Evolutionary conservation across 768 basidiomycete species (phyloP), one percentile per base, ranked within the genome.

Genomic region (Hericium erinaceus): DNA sequence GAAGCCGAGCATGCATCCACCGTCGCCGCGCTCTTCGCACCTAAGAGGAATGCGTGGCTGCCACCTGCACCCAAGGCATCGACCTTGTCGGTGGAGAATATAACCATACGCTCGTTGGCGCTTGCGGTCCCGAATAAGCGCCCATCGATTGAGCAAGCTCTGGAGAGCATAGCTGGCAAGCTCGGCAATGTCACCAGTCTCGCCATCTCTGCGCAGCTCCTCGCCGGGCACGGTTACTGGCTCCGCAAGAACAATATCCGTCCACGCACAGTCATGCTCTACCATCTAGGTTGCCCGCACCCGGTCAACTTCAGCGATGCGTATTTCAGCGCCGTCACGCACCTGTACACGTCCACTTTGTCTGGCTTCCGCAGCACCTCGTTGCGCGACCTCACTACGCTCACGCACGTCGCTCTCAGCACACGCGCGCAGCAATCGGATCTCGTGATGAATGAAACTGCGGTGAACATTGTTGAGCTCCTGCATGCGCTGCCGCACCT

Each of bases 151-250:
- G 62, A 63, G 38, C 49, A 28, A 0, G 54, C 62, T 9, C 51
- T 63, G 18, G 62, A 52, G 11, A 46, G 49, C 53, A 50, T 58
- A 4, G 60, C 56, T 0, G 60, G 57, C 9, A 15, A 8, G 2
- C 53, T 63, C 44, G 33, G 52, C 20, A 52, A 57, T 7, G 39
- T 63, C 5, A 37, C 52, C 20, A 55, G 59, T 40, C 58, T 63
- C 10, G 62, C 62, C 1, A 51, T 63, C 11, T 56, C 62, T 10
- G 62, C 62, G 4, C 62, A 60, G 6, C 60, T 63, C 7, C 49
- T 63, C 7, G 54, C 57, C n/a, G 62, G 60, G 12, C 62, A 63
- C 53, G 62, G 61, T 5, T 57, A 61, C 56, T 63, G 62, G 62
- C 50, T 63, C 15, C 60, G 62, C 28, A 41, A 13, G 3, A 28